phyloP scores from a whole-genome alignment of 768 basidiomycete genomes.

The Amanita muscaria region DNA sequence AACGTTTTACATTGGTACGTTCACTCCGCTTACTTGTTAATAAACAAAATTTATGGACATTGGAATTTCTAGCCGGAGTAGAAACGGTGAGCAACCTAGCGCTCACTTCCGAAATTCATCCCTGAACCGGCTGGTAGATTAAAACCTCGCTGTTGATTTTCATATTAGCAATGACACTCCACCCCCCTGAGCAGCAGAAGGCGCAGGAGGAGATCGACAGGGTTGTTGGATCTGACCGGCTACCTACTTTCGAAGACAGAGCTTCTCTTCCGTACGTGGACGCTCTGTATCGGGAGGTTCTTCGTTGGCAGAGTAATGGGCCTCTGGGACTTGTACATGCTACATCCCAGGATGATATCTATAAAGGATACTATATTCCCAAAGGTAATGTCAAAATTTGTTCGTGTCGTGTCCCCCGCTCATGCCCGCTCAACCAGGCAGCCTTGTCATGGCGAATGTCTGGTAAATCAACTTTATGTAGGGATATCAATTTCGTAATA shows the following conservation, averaged over 20 bases:
- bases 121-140: no score
- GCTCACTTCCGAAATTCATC: no score
- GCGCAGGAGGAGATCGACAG: constrained; percentile 9
- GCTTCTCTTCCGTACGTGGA: constrained; percentile 10
- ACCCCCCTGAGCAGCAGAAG: constrained; percentile 11
- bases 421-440: neutral
- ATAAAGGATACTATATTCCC: no score
- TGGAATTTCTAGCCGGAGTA: no score
- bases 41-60: no score
- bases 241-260: constrained; percentile 11
- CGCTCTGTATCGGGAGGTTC: constrained; percentile 12
- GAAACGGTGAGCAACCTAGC: no score
- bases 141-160: constrained; percentile 3
- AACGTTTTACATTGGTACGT: neutral
- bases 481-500: neutral
- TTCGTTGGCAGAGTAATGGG: constrained; percentile 9
- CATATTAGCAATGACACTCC: constrained; percentile 10
- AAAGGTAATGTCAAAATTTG: no score
- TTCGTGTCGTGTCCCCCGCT: neutral
- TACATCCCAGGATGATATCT: no score
- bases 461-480: neutral
- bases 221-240: constrained; percentile 10
- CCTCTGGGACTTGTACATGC: no score
- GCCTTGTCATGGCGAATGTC: constrained; percentile 2
- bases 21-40: neutral